Percentiles rank a stretch among this genome's conserved stretches.
These are phyloP conservation scores for Knufia petricola DNA, from an alignment of 2,329 filamentous ascomycete species.

Conservation along the genomic window DNA sequence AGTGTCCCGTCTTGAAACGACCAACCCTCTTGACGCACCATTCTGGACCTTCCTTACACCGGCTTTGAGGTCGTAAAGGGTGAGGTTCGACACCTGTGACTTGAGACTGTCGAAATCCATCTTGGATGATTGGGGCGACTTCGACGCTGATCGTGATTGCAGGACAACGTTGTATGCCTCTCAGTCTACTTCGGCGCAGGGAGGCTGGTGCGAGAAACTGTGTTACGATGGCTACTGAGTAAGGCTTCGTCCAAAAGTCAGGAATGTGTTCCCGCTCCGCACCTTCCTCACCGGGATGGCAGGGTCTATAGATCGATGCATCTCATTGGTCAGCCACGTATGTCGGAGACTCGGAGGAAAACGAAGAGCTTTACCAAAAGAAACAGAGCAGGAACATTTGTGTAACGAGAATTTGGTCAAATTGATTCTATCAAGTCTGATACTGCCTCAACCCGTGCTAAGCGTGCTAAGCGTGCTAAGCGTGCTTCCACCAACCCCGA, in stretches of 20 bases:
- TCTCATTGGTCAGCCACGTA: conserved; percentile 2
- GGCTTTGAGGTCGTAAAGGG: conserved; percentile 90
- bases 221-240: too few species aligned
- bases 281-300: neutral
- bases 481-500: too few species aligned
- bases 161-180: too few species aligned
- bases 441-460: too few species aligned
- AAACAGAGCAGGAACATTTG: too few species aligned
- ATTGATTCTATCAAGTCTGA: too few species aligned
- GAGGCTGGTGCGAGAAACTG: too few species aligned
- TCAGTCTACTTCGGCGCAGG: too few species aligned
- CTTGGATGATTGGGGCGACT: conserved; percentile 22
- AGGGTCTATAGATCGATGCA: neutral
- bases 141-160: too few species aligned
- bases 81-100: conserved; percentile 81
- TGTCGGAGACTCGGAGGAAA: neutral
- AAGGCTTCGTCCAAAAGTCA: neutral
- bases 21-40: conserved; percentile 49
- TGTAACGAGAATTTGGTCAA: too few species aligned
- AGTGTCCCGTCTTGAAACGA: neutral
- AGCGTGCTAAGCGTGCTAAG: too few species aligned
- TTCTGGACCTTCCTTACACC: conserved; percentile 93
- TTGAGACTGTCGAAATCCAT: conserved; percentile 85
- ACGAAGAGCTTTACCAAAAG: too few species aligned
- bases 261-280: neutral